Evolutionary conservation across 2,329 filamentous ascomycete species (phyloP).

Genomic region (Fusarium falciforme): DNA sequence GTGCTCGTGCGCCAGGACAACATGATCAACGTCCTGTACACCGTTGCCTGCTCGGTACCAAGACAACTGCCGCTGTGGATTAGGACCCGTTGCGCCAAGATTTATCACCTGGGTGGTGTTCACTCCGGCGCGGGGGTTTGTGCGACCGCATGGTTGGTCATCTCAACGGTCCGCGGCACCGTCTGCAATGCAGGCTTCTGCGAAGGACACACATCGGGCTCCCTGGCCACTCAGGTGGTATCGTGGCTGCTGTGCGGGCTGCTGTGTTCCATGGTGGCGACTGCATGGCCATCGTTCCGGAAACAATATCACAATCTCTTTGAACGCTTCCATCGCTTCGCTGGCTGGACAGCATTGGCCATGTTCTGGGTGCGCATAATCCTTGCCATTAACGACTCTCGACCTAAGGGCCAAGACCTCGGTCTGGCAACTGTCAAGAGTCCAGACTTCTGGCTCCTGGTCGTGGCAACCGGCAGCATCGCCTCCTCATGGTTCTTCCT

Average conservation of each 20-base stretch:
- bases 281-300: slow-evolving; percentile 74
- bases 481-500: slow-evolving; percentile 80
- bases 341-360: slow-evolving; percentile 74
- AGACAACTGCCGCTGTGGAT: slow-evolving; percentile 60
- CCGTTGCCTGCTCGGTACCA: slow-evolving; percentile 57
- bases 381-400: slow-evolving; percentile 61
- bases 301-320: slow-evolving; percentile 74
- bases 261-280: slow-evolving; percentile 68
- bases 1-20: slow-evolving; percentile 65
- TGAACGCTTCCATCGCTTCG: slow-evolving; percentile 77
- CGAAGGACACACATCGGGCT: slow-evolving; percentile 46
- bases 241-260: slow-evolving; percentile 69
- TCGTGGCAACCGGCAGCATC: slow-evolving; percentile 72
- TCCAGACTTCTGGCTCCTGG: slow-evolving; percentile 74
- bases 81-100: slow-evolving; percentile 60
- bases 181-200: slow-evolving; percentile 48
- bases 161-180: slow-evolving; percentile 54
- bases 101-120: slow-evolving; percentile 64
- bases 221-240: slow-evolving; percentile 59
- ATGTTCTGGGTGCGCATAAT: slow-evolving; percentile 75
- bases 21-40: slow-evolving; percentile 64
- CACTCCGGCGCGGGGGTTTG: slow-evolving; percentile 63
- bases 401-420: slow-evolving; percentile 48
- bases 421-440: slow-evolving; percentile 52
- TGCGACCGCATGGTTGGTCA: slow-evolving; percentile 62